phyloP scores from a whole-genome alignment of 495 filamentous ascomycete species.

The Aspergillus diversus region DNA sequence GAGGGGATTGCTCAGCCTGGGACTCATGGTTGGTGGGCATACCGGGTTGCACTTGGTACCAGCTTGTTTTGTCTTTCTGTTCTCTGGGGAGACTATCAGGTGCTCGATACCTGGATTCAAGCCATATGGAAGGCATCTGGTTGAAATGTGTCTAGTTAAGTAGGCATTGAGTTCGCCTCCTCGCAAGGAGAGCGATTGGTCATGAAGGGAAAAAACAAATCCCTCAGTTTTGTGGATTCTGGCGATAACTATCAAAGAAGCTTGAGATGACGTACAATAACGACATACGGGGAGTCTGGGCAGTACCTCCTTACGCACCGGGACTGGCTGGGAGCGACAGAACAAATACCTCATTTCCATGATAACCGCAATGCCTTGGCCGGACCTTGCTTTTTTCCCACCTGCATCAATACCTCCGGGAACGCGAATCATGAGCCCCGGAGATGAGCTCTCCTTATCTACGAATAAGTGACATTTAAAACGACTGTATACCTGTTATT shows the following conservation, averaged over 20 bases:
- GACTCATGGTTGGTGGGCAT: slow-evolving; percentile 17
- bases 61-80: neutral
- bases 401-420: neutral
- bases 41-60: neutral
- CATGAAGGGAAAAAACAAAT: neutral
- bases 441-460: no score
- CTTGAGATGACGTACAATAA: neutral
- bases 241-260: neutral
- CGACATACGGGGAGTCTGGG: neutral
- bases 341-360: slow-evolving; percentile 2
- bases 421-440: no score
- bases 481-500: no score
- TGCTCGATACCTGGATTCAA: neutral
- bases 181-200: neutral
- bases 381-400: neutral
- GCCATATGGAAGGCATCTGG: neutral
- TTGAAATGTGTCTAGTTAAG: neutral
- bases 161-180: neutral
- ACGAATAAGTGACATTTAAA: no score
- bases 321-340: neutral
- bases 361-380: neutral
- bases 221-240: slow-evolving; percentile 1
- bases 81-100: neutral
- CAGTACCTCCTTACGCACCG: neutral
- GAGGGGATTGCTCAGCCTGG: slow-evolving; percentile 18